phyloP scores from a whole-genome alignment of 2,329 filamentous ascomycete species.

The Periglandula ipomoeae region DNA sequence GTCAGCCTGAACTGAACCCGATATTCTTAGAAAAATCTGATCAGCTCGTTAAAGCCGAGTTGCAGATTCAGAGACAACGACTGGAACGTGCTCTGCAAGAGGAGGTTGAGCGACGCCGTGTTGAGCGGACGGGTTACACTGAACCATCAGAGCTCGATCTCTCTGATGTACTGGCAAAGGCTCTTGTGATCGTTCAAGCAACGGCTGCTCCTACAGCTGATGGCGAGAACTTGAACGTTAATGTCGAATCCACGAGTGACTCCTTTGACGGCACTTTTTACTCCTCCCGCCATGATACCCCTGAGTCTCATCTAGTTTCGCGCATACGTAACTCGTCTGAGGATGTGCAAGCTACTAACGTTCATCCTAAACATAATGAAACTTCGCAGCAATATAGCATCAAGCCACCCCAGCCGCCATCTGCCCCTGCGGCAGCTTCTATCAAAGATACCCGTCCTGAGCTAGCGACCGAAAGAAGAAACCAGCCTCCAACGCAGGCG shows the following conservation, averaged over 20 bases:
- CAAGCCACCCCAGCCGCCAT: not conserved
- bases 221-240: conserved; percentile 43
- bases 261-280: conserved; percentile 93
- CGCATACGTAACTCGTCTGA: conserved; percentile 37
- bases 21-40: conserved; percentile 81
- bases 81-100: conserved; percentile 71
- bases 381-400: not conserved
- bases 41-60: conserved; percentile 71
- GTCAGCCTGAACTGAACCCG: conserved; percentile 65
- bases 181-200: conserved; percentile 61
- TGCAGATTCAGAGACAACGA: conserved; percentile 69
- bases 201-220: conserved; percentile 50
- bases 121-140: conserved; percentile 34
- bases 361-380: conserved; percentile 10
- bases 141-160: conserved; percentile 61
- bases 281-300: conserved; percentile 84
- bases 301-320: conserved; percentile 41
- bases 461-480: not conserved
- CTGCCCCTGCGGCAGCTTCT: not conserved
- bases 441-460: not conserved
- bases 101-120: conserved; percentile 57
- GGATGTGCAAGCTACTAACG: conserved; percentile 17
- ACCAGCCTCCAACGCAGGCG: conserved; percentile 2
- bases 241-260: conserved; percentile 58
- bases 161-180: conserved; percentile 62